Evolutionary conservation across 2,329 filamentous ascomycete genomes (phyloP), one percentile per base, ranked within the genome.

Genomic region (Gliomastix tumulicola): DNA sequence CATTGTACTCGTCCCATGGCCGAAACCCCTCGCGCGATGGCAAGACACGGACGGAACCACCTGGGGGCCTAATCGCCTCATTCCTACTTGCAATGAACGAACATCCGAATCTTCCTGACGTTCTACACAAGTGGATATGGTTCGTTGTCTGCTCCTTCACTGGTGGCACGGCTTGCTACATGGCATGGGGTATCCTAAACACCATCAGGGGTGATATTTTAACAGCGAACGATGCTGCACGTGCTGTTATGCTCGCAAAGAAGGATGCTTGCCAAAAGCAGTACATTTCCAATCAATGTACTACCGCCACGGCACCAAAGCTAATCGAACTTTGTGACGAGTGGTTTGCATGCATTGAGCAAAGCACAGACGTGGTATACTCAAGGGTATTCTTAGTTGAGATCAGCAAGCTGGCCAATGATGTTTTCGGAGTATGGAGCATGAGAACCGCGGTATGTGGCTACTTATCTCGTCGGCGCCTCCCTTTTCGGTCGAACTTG

Each of bases 311-410:
- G 15, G 74, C 83, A 12, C 90, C 89, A 0, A 87, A 84, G 0
- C 67, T 97, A 48, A 75, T 83, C 42, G 63, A 62, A 0, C 65
- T 83, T 5, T 98, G 92, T 56, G 74, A 79, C 22, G 76, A 82
- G 43, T 97, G 90, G 90, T 79, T 83, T 44, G 68, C 77, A 21
- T 97, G 92, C 61, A 95, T 95, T 87, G 79, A 82, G 45, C 78
- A 82, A 45, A n/a, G n/a, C n/a, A n/a, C n/a, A n/a, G n/a, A n/a
- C n/a, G n/a, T n/a, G n/a, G n/a, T n/a, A n/a, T n/a, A n/a, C n/a
- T n/a, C n/a, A n/a, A n/a, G n/a, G n/a, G n/a, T n/a, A n/a, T n/a
- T n/a, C n/a, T n/a, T n/a, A n/a, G n/a, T n/a, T n/a, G n/a, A n/a
- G n/a, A n/a, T n/a, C n/a, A n/a, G n/a, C n/a, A n/a, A n/a, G n/a